A percentile compares a stretch with the other conserved stretches of the same genome.
phyloP scores from a whole-genome alignment of 2,329 filamentous ascomycete genomes.

The Davidsoniella eucalypti region DNA sequence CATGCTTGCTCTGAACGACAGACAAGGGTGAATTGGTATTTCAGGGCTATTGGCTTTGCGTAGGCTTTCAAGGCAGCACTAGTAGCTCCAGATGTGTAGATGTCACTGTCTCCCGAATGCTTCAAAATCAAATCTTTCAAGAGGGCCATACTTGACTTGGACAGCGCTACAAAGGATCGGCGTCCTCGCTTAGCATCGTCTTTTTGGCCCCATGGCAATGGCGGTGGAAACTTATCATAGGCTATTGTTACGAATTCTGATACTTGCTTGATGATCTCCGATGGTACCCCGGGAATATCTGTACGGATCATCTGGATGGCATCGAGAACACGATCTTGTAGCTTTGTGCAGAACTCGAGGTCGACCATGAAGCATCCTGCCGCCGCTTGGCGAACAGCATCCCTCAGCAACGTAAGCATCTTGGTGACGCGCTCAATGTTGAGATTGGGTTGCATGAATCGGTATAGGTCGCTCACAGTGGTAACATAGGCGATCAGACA shows the following conservation, averaged over 20 bases:
- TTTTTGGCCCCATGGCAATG: not conserved
- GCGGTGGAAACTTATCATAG: conserved; percentile 24
- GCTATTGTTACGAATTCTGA: conserved; percentile 57
- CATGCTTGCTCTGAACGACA: conserved; percentile 60
- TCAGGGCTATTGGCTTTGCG: conserved; percentile 53
- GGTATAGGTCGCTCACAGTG: conserved; percentile 61
- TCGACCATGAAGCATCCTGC: conserved; percentile 54
- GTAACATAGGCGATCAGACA: conserved; percentile 75
- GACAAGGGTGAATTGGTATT: conserved; percentile 60
- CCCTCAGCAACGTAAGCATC: conserved; percentile 55
- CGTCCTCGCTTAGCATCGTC: conserved; percentile 26
- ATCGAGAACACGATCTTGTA: conserved; percentile 55
- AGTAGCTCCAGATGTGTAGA: conserved; percentile 55
- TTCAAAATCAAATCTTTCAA: conserved; percentile 43
- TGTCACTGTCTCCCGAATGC: conserved; percentile 44
- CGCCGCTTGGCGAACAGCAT: conserved; percentile 55
- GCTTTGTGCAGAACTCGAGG: conserved; percentile 52
- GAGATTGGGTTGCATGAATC: conserved; percentile 50
- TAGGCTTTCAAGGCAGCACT: conserved; percentile 49
- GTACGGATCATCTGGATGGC: conserved; percentile 51
- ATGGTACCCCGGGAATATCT: conserved; percentile 46
- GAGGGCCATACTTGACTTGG: conserved; percentile 62
- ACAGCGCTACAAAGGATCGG: conserved; percentile 78
- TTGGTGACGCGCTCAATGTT: conserved; percentile 42
- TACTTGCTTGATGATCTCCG: conserved; percentile 51